phyloP scores from a whole-genome alignment of 2,329 filamentous ascomycete species.

The Chrysosporium keratinophilum region DNA sequence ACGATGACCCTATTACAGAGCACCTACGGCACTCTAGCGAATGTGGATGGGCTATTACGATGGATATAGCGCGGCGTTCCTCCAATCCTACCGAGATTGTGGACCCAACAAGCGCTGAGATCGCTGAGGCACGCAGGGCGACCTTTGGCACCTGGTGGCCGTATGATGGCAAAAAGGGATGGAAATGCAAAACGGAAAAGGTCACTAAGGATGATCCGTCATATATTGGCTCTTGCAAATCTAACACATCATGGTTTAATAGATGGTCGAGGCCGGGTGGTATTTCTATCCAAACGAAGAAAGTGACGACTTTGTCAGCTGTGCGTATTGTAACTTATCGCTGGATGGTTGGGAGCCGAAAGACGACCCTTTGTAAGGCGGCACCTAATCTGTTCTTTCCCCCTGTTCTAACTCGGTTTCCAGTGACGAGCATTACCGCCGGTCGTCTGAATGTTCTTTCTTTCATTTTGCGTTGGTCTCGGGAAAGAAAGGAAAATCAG shows the following conservation, averaged over 20 bases:
- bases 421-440: slow-evolving; percentile 74
- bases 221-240: neutral
- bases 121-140: slow-evolving; percentile 65
- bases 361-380: slow-evolving; percentile 69
- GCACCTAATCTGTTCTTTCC: slow-evolving; percentile 20
- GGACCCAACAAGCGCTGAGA: slow-evolving; percentile 60
- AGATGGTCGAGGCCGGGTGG: slow-evolving; percentile 90
- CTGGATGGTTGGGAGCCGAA: slow-evolving; percentile 91
- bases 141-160: slow-evolving; percentile 71
- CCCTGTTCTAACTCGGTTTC: slow-evolving; percentile 15
- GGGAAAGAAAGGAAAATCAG: slow-evolving; percentile 42
- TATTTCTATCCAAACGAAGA: slow-evolving; percentile 78
- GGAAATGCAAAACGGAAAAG: slow-evolving; percentile 84
- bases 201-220: slow-evolving; percentile 35
- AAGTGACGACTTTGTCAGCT: slow-evolving; percentile 80
- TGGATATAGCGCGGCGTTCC: slow-evolving; percentile 44
- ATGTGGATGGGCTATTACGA: slow-evolving; percentile 78
- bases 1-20: slow-evolving; percentile 72
- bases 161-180: slow-evolving; percentile 75
- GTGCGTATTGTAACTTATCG: slow-evolving; percentile 78
- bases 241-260: slow-evolving; percentile 10
- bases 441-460: slow-evolving; percentile 71
- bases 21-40: slow-evolving; percentile 71
- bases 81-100: slow-evolving; percentile 45
- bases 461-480: slow-evolving; percentile 60